Evolutionary conservation across 176 grass and related monocot genomes (phyloP).

Genomic region (Avena atlantica): DNA sequence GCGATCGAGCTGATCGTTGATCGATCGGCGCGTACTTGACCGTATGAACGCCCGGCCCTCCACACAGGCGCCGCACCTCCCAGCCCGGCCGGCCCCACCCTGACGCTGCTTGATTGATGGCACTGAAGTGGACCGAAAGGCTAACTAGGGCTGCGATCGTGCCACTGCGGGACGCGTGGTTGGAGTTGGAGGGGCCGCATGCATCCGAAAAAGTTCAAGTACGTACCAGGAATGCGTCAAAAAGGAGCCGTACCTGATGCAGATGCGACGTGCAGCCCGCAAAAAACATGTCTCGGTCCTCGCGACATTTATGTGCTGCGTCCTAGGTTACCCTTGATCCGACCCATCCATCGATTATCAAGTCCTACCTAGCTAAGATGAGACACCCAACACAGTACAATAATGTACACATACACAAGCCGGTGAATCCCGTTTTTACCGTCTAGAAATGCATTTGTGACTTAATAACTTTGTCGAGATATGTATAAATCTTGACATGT

Average conservation of each 20-base stretch:
- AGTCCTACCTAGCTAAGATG: too few species aligned
- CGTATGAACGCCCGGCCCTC: conserved; percentile 11
- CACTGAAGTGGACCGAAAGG: not conserved
- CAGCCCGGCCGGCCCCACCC: not conserved
- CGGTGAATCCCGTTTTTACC: too few species aligned
- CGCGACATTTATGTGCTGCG: not conserved
- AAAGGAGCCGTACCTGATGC: not conserved
- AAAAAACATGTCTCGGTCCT: not conserved
- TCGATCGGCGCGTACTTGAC: not conserved
- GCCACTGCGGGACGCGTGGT: not conserved
- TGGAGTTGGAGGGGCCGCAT: not conserved
- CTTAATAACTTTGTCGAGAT: too few species aligned
- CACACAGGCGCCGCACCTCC: conserved; percentile 21
- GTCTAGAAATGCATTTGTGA: too few species aligned
- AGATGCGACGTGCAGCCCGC: not conserved
- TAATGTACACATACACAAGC: too few species aligned
- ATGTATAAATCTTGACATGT: too few species aligned
- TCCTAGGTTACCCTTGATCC: not conserved
- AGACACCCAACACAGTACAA: too few species aligned
- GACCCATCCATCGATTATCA: not conserved
- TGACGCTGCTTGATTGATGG: not conserved
- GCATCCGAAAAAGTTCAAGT: too few species aligned
- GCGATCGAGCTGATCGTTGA: not conserved
- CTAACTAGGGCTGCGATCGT: not conserved
- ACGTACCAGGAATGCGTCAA: not conserved